These are phyloP conservation scores for Circinella umbellata DNA, from an alignment of 371 early-diverging fungal genomes.

Conservation along the genomic window DNA sequence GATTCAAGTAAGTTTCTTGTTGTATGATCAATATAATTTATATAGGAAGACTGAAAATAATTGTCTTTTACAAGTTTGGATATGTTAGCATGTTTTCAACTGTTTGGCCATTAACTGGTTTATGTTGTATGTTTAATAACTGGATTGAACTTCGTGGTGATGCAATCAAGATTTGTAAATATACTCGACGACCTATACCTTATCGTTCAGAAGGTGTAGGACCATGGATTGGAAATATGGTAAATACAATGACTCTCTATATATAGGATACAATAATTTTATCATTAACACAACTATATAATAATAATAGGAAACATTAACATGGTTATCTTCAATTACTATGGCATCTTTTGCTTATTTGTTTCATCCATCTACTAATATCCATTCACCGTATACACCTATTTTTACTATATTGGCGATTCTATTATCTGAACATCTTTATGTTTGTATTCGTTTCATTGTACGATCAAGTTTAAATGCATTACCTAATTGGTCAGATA, in stretches of 20 bases:
- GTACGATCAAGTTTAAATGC: conserved; percentile 33
- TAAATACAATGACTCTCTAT: conserved; percentile 26
- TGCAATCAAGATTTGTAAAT: conserved; percentile 84
- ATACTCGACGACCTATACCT: conserved; percentile 81
- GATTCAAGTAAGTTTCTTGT: conserved; percentile 62
- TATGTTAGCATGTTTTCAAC: conserved; percentile 87
- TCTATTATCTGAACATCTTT: conserved; percentile 51
- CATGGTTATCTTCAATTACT: conserved; percentile 79
- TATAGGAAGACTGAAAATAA: no score
- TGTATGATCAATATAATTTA: no score
- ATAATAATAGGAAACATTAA: conserved; percentile 35
- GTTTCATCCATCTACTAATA: conserved; percentile 58
- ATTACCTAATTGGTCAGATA: conserved; percentile 46
- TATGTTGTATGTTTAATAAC: conserved; percentile 84
- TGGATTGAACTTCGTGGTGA: conserved; percentile 89
- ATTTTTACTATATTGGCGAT: conserved; percentile 45
- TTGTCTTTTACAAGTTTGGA: no score
- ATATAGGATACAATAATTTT: conserved; percentile 1
- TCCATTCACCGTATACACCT: conserved; percentile 50
- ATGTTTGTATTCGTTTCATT: conserved; percentile 30
- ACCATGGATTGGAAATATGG: conserved; percentile 83
- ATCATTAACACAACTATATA: not conserved
- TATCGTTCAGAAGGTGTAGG: conserved; percentile 81
- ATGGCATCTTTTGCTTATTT: conserved; percentile 78
- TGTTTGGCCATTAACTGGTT: conserved; percentile 83